phyloP scores from a whole-genome alignment of 768 basidiomycete species.

The Phylloporus sp. region DNA sequence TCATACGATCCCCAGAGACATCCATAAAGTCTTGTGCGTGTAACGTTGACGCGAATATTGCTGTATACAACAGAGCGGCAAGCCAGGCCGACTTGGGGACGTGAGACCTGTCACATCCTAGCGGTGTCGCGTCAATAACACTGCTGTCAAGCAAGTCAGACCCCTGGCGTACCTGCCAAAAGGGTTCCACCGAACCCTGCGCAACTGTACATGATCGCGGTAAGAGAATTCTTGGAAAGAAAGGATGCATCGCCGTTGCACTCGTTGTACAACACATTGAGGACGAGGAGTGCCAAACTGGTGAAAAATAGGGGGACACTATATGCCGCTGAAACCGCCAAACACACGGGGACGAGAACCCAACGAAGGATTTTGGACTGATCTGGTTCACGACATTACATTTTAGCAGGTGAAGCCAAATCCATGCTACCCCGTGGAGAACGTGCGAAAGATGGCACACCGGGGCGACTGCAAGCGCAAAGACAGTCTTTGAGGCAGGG shows the following conservation, averaged over 20 bases:
- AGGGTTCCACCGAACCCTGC: slow-evolving; percentile 34
- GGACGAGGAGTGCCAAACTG: slow-evolving; percentile 23
- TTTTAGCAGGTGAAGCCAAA: slow-evolving; percentile 40
- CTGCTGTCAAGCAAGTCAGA: not conserved
- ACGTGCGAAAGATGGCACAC: slow-evolving; percentile 7
- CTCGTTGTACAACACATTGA: slow-evolving; percentile 35
- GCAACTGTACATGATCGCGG: slow-evolving; percentile 31
- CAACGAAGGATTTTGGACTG: slow-evolving; percentile 35
- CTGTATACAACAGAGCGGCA: slow-evolving; percentile 27
- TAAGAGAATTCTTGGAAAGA: slow-evolving; percentile 22
- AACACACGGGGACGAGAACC: slow-evolving; percentile 31
- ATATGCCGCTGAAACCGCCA: slow-evolving; percentile 29
- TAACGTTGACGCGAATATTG: slow-evolving; percentile 31
- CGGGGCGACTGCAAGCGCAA: slow-evolving; percentile 27
- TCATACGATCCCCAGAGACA: slow-evolving; percentile 34
- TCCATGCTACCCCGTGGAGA: slow-evolving; percentile 34
- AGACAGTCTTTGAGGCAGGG: slow-evolving; percentile 25
- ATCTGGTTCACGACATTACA: slow-evolving; percentile 41
- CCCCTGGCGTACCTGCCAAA: slow-evolving; percentile 28
- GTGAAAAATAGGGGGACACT: slow-evolving; percentile 26
- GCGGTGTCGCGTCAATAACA: not conserved
- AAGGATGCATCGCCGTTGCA: not conserved
- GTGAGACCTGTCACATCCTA: slow-evolving; percentile 16
- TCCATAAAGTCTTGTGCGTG: slow-evolving; percentile 35
- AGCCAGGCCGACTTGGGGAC: slow-evolving; percentile 7